Evolutionary conservation across 2,329 filamentous ascomycete genomes (phyloP).

Genomic region (Colletotrichum orchidophilum): DNA sequence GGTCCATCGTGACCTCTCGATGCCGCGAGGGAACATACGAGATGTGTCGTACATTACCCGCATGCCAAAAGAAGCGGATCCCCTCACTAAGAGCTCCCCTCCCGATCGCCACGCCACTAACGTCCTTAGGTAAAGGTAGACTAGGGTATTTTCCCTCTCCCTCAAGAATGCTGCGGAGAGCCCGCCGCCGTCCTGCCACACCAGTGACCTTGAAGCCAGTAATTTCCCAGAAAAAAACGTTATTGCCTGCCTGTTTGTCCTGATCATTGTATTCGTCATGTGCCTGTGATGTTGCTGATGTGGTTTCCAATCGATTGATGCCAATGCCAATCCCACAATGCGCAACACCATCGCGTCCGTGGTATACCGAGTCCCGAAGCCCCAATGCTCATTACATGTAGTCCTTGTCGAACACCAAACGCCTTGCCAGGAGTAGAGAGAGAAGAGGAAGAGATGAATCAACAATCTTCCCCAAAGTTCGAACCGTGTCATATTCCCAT

Average conservation of each 20-base stretch:
- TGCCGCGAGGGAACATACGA: background rate
- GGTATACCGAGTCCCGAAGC: background rate
- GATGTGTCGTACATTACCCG: background rate
- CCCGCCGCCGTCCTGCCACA: background rate
- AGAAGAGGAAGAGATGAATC: background rate
- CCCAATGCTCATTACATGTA: background rate
- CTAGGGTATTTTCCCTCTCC: background rate
- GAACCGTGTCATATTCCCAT: background rate
- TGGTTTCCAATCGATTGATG: background rate
- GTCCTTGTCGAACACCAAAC: conserved; percentile 6
- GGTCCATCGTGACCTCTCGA: background rate
- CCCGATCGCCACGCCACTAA: conserved; percentile 31
- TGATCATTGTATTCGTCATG: background rate
- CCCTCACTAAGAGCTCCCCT: conserved; percentile 16
- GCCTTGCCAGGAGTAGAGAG: conserved; percentile 10
- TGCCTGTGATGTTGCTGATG: background rate
- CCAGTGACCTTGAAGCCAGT: background rate
- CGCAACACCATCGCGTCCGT: background rate
- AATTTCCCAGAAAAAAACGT: background rate
- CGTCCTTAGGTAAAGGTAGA: conserved; percentile 8
- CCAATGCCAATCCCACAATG: background rate
- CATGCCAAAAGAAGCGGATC: conserved; percentile 3
- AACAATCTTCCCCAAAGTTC: background rate
- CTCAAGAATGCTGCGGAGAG: background rate
- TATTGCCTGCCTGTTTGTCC: background rate